Evolutionary conservation across 306 rosid genomes (phyloP).

Genomic region (Ormosia semicastrata): DNA sequence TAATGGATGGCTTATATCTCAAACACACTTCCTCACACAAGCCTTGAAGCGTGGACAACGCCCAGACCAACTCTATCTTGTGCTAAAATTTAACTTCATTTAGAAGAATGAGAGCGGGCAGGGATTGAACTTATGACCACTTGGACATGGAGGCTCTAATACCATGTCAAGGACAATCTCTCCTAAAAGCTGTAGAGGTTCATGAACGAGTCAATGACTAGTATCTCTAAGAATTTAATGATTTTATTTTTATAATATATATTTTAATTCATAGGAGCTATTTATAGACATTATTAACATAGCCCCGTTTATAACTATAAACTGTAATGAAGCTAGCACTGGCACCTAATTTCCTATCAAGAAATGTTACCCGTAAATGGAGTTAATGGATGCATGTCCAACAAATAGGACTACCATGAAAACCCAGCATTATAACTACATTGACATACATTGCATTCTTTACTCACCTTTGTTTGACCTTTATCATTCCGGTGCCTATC

Average conservation of each 20-base stretch:
- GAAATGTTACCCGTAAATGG: not conserved
- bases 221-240: not conserved
- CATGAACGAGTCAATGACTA: not conserved
- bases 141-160: not conserved
- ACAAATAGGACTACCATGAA: not conserved
- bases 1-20: not conserved
- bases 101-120: not conserved
- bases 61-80: not conserved
- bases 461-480: conserved; percentile 85
- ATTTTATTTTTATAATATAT: not conserved
- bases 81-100: not conserved
- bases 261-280: not conserved
- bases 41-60: not conserved
- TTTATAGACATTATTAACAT: not conserved
- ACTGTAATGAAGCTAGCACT: not conserved
- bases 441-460: conserved; percentile 16
- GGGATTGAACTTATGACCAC: not conserved
- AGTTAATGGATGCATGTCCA: not conserved
- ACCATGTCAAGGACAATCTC: not conserved
- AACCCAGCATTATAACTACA: not conserved
- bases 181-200: not conserved
- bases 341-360: not conserved
- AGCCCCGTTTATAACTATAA: not conserved
- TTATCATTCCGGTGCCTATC: conserved; percentile 87
- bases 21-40: not conserved